These are phyloP conservation scores for Blastocystis sp. DNA, from an alignment of 352 stramenopile genomes.

Conservation along the genomic window DNA sequence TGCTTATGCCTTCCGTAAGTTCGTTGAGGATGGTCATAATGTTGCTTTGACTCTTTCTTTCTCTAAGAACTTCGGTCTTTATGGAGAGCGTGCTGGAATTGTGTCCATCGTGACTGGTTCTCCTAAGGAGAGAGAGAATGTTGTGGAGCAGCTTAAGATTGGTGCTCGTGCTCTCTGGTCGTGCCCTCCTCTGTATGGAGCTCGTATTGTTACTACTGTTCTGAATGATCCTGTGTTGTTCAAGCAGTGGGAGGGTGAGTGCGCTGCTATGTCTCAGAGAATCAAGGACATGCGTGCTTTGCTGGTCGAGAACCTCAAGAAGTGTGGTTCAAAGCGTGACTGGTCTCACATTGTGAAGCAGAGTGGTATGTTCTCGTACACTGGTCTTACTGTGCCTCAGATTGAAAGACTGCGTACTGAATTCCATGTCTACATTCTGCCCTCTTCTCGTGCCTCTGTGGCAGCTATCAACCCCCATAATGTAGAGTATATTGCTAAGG, in stretches of 20 bases:
- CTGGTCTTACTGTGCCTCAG: constrained; percentile 83
- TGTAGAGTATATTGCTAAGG: constrained; percentile 83
- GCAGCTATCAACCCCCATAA: constrained; percentile 86
- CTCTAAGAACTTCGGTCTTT: constrained; percentile 99
- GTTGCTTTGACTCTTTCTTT: constrained; percentile 93
- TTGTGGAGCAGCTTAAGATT: constrained; percentile 95
- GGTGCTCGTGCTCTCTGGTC: constrained; percentile 97
- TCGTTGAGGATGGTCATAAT: constrained; percentile 94
- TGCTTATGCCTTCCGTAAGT: constrained; percentile 86
- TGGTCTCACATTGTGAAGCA: constrained; percentile 91
- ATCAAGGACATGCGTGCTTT: constrained; percentile 82
- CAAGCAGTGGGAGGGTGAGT: constrained; percentile 80
- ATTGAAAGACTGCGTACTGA: constrained; percentile 83
- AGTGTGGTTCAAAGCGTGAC: constrained; percentile 70
- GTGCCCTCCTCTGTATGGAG: constrained; percentile 93
- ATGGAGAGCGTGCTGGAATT: constrained; percentile 92
- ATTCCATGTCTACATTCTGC: constrained; percentile 95
- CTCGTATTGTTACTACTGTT: constrained; percentile 90
- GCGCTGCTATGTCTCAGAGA: constrained; percentile 85
- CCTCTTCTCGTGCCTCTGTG: constrained; percentile 92
- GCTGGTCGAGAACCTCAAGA: constrained; percentile 72
- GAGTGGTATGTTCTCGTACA: constrained; percentile 99
- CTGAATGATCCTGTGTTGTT: constrained; percentile 83
- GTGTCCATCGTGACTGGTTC: constrained; percentile 85
- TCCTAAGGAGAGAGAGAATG: constrained; percentile 65